Conservation (phyloP, 495 filamentous ascomycete genomes). For the Parmelia sp. region DNA sequence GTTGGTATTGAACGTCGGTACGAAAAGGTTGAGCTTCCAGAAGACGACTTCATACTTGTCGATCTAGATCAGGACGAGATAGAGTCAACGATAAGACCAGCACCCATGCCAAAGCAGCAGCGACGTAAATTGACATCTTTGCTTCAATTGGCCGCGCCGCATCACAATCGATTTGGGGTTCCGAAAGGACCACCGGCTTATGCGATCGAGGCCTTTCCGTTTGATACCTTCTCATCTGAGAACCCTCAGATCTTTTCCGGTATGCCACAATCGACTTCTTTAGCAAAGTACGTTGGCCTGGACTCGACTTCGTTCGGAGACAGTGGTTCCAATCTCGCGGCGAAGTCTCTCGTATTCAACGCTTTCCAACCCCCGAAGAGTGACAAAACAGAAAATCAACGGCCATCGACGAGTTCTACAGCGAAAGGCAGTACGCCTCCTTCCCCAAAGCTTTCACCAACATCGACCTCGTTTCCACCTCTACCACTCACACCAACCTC, state of each 20-base stretch:
- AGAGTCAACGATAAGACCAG: conserved; percentile 67
- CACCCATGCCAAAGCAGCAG: conserved; percentile 77
- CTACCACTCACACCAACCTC: conserved; percentile 68
- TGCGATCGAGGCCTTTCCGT: conserved; percentile 85
- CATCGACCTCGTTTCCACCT: conserved; percentile 71
- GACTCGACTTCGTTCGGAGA: conserved; percentile 83
- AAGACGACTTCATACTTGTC: conserved; percentile 94
- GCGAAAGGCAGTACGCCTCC: conserved; percentile 67
- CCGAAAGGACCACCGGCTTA: conserved; percentile 84
- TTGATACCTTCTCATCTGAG: conserved; percentile 82
- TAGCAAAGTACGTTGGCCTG: conserved; percentile 78
- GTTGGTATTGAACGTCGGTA: conserved; percentile 92
- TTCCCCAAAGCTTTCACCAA: conserved; percentile 72
- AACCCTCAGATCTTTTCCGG: conserved; percentile 70
- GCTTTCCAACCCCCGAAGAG: conserved; percentile 71
- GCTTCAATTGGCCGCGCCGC: conserved; percentile 83
- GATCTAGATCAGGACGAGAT: conserved; percentile 88
- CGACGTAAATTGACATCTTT: conserved; percentile 82
- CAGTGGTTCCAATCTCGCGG: conserved; percentile 45
- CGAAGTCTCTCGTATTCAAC: conserved; percentile 69
- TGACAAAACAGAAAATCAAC: conserved; percentile 57
- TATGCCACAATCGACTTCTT: conserved; percentile 58
- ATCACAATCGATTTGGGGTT: conserved; percentile 81
- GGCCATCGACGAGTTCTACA: conserved; percentile 77
- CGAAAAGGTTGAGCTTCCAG: conserved; percentile 82